Conservation (phyloP, 345 rosid genomes). For the Euphorbia tirucalli region DNA sequence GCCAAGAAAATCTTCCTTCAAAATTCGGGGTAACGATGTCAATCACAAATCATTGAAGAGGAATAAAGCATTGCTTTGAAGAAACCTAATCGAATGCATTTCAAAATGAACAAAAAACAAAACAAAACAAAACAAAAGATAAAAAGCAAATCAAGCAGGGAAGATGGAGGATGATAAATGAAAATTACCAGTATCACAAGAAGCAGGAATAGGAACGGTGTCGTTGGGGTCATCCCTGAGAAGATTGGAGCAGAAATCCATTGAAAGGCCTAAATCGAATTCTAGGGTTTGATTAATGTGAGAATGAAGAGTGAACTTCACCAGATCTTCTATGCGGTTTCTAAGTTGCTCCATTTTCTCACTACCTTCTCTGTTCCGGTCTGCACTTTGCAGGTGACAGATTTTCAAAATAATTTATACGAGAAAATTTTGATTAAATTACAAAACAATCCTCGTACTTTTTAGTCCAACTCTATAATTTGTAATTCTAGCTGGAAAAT, state of each 20-base stretch:
- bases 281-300: conserved; percentile 31
- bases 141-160: not conserved
- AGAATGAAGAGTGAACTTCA: conserved; percentile 41
- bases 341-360: conserved; percentile 31
- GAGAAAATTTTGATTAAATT: not conserved
- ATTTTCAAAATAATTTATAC: not conserved
- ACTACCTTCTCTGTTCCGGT: not conserved
- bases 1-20: not conserved
- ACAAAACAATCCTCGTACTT: too few relatives aligned
- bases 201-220: not conserved
- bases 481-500: too few relatives aligned
- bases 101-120: too few relatives aligned
- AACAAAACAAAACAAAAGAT: too few relatives aligned
- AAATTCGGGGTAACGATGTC: not conserved
- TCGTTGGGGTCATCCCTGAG: conserved; percentile 24
- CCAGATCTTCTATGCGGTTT: conserved; percentile 41
- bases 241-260: conserved; percentile 46
- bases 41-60: not conserved
- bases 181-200: not conserved
- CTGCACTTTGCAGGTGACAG: not conserved
- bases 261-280: conserved; percentile 35
- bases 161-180: not conserved
- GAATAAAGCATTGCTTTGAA: too few relatives aligned
- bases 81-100: not conserved
- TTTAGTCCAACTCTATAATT: too few relatives aligned